Base-by-base conservation (phyloP, 1,284 basidiomycete species). In the Bjerkandera adusta region DNA sequence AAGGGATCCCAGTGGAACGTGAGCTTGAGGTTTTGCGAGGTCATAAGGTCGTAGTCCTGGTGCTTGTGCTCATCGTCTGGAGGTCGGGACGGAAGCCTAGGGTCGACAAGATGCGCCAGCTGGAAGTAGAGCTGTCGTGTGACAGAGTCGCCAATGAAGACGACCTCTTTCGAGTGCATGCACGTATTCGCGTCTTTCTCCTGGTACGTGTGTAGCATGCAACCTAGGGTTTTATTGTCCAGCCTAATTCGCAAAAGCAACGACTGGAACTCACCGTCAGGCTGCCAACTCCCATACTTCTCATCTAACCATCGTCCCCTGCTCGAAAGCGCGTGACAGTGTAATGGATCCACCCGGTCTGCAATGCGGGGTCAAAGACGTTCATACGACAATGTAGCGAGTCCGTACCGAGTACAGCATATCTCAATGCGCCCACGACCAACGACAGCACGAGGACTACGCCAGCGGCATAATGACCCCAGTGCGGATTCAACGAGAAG, bases 71-170 rank as follows among this genome's bases (percentile, higher is more conserved):
- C 76, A 43, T 80, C 73, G 42, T 79, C 69, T 3, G 74, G 65
- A 26, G 77, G 78, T n/a, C 68, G 64, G 15, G 68, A 70, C 5
- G 85, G 82, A 2, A 86, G 67, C 5, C 62, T 61, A 0, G 72
- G 61, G 59, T 89, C 87, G 16, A 85, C 58, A 27, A 75, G 59
- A 43, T 83, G 75, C 11, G 81, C 76, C 40, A 85, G 72, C 40
- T 88, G 79, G 65, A 88, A 93, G 70, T 85, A 95, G 10, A 94
- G 70, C 47, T 80, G 77, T 36, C 92, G 76, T 11, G 89, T 85
- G 36, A 87, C 79, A 16, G 90, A 92, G 66, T 95, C 92, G n/a
- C 92, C 92, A 33, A 89, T 72, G 62, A 95, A 95, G 39, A 89
- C 68, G 21, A 90, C 71, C 8, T 72, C 71, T 53, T 74, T 71